A percentile compares a stretch with the other conserved stretches of the same genome.
Evolutionary conservation across 352 stramenopile species (phyloP).

Genomic region (Phytophthora hybrid): DNA sequence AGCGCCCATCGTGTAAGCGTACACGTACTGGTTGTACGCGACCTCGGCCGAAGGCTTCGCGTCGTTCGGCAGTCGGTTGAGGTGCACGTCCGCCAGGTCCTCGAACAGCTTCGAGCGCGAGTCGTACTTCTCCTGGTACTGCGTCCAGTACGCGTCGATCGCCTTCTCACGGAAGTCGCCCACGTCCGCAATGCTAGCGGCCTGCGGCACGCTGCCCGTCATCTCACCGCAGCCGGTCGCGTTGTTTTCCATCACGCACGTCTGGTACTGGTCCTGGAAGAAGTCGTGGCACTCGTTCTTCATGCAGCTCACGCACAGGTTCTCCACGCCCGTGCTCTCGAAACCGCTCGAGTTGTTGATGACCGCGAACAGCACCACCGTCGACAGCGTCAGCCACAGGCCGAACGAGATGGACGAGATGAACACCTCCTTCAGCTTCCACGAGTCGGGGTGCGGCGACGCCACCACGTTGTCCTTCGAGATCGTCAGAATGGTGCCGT

Average conservation of each 20-base stretch:
- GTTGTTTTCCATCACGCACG: constrained; percentile 55
- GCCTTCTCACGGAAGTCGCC: constrained; percentile 50
- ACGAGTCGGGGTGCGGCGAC: constrained; percentile 69
- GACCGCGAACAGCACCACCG: constrained; percentile 67
- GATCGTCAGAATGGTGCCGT: constrained; percentile 87
- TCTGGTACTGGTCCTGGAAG: constrained; percentile 61
- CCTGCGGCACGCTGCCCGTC: constrained; percentile 56
- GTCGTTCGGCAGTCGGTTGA: constrained; percentile 55
- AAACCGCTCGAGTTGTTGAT: constrained; percentile 72
- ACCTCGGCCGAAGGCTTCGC: constrained; percentile 50
- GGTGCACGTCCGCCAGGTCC: constrained; percentile 63
- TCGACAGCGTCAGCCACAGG: constrained; percentile 72
- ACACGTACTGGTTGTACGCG: constrained; percentile 68
- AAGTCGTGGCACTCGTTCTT: constrained; percentile 65
- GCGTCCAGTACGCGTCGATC: constrained; percentile 52
- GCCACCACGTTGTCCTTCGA: constrained; percentile 81
- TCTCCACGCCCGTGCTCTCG: constrained; percentile 58
- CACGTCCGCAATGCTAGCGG: constrained; percentile 43
- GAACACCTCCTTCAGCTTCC: constrained; percentile 79
- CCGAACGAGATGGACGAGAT: constrained; percentile 75
- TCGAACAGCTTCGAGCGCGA: constrained; percentile 58
- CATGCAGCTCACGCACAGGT: constrained; percentile 72
- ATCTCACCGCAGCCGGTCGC: constrained; percentile 69
- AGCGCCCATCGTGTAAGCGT: constrained; percentile 59
- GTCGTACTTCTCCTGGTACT: constrained; percentile 62